Evolutionary conservation across 371 early-diverging fungal genomes (phyloP).

Genomic region (Funneliformis caledonium): DNA sequence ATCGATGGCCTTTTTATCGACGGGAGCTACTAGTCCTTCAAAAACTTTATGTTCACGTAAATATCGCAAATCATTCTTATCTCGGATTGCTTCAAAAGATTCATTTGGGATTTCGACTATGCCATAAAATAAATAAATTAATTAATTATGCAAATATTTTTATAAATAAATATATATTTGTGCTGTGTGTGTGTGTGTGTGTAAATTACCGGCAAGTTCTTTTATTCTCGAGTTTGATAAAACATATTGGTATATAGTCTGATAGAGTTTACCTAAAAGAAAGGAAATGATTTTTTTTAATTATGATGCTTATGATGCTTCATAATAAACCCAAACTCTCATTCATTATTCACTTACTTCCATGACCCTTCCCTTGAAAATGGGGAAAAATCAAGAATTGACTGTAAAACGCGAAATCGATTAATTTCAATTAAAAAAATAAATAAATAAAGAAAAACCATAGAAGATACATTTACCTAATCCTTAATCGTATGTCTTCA

Average conservation of each 20-base stretch:
- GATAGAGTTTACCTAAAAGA: constrained; percentile 62
- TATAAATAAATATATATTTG: background rate
- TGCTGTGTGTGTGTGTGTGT: too few species aligned
- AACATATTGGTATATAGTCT: constrained; percentile 63
- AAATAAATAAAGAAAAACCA: background rate
- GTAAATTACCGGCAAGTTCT: constrained; percentile 61
- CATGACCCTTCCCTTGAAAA: constrained; percentile 84
- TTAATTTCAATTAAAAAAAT: constrained; percentile 18
- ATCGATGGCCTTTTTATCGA: constrained; percentile 52
- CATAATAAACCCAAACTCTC: background rate
- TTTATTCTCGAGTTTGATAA: constrained; percentile 58
- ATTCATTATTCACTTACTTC: constrained; percentile 54
- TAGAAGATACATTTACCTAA: constrained; percentile 58
- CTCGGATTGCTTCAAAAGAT: constrained; percentile 83
- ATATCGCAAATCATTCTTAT: constrained; percentile 76
- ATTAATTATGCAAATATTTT: background rate
- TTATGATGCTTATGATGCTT: background rate
- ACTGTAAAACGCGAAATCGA: constrained; percentile 49
- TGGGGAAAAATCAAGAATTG: constrained; percentile 92
- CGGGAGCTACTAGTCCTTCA: constrained; percentile 63
- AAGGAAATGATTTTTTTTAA: background rate
- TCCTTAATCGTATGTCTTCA: constrained; percentile 76
- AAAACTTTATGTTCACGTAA: constrained; percentile 65
- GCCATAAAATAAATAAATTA: background rate
- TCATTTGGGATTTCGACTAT: constrained; percentile 93